phyloP scores from a whole-genome alignment of 768 basidiomycete species.

The Obba rivulosa region DNA sequence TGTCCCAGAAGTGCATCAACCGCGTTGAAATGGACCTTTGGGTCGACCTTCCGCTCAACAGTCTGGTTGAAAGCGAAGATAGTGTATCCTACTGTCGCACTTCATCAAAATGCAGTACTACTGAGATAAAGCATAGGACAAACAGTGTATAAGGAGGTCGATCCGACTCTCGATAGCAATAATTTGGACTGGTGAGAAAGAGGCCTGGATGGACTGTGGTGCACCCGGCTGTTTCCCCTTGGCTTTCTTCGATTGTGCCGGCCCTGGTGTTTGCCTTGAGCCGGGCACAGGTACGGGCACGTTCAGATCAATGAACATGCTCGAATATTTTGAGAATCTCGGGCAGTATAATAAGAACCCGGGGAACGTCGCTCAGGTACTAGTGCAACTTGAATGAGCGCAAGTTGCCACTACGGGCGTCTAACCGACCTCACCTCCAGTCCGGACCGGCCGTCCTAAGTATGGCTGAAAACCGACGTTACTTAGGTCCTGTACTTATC shows the following conservation, averaged over 20 bases:
- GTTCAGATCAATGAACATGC: conserved; percentile 23
- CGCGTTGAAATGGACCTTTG: conserved; percentile 61
- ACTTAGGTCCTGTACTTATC: too few species aligned
- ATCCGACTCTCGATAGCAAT: conserved; percentile 54
- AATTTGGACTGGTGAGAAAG: conserved; percentile 55
- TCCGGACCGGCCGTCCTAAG: too few species aligned
- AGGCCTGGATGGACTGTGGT: conserved; percentile 1
- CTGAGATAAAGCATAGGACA: conserved; percentile 23
- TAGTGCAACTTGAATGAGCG: too few species aligned
- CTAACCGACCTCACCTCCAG: too few species aligned
- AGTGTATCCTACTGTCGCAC: conserved; percentile 73
- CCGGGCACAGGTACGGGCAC: conserved; percentile 16
- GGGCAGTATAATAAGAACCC: too few species aligned
- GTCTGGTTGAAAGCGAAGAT: conserved; percentile 75
- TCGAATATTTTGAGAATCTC: too few species aligned
- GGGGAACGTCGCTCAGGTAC: too few species aligned
- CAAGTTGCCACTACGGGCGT: too few species aligned
- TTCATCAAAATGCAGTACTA: conserved; percentile 7
- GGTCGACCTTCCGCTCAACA: conserved; percentile 65
- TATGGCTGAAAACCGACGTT: too few species aligned
- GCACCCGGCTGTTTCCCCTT: conserved; percentile 46
- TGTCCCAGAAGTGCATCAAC: conserved; percentile 55
- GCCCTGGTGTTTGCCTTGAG: conserved; percentile 4
- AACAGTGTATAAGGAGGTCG: conserved; percentile 70
- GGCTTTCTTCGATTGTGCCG: conserved; percentile 42